Evolutionary conservation across 2,329 filamentous ascomycete species (phyloP).

Genomic region (Ambrosiella xylebori): DNA sequence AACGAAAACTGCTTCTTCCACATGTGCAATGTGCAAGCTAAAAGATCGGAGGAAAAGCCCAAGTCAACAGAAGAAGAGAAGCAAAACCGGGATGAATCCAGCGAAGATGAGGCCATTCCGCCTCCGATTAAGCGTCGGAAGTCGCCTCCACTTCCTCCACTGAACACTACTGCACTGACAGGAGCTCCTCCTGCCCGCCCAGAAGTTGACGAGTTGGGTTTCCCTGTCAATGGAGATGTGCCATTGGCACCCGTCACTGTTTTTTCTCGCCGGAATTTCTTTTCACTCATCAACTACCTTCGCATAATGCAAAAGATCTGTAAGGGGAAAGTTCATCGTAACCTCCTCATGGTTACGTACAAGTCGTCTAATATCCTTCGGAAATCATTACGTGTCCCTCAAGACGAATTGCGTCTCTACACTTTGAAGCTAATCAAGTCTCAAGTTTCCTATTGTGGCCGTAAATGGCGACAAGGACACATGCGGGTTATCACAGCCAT

Average conservation of each 20-base stretch:
- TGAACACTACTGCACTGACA: conserved; percentile 13
- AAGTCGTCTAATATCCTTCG: conserved; percentile 85
- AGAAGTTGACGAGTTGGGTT: conserved; percentile 74
- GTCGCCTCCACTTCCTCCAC: conserved; percentile 26
- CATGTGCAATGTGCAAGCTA: conserved; percentile 60
- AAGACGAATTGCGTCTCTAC: conserved; percentile 74
- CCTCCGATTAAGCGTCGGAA: conserved; percentile 58
- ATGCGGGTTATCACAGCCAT: conserved; percentile 98
- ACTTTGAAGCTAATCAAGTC: conserved; percentile 97
- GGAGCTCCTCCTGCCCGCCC: conserved; percentile 23
- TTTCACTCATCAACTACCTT: conserved; percentile 84
- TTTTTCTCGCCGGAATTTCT: conserved; percentile 90
- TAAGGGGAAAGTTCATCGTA: conserved; percentile 87
- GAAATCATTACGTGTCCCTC: conserved; percentile 79
- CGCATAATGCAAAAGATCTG: conserved; percentile 96
- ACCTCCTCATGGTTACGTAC: conserved; percentile 84
- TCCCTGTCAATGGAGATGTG: conserved; percentile 47
- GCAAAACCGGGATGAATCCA: conserved; percentile 26
- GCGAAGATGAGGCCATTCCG: conserved; percentile 64
- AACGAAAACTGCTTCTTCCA: conserved; percentile 79
- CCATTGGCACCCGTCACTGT: conserved; percentile 66
- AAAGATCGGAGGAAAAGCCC: not conserved
- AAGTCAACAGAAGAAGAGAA: conserved; percentile 19
- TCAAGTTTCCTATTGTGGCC: conserved; percentile 91
- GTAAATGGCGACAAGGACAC: conserved; percentile 95